phyloP scores from a whole-genome alignment of 1,284 basidiomycete species.

The Ceratobasidium sp. region DNA sequence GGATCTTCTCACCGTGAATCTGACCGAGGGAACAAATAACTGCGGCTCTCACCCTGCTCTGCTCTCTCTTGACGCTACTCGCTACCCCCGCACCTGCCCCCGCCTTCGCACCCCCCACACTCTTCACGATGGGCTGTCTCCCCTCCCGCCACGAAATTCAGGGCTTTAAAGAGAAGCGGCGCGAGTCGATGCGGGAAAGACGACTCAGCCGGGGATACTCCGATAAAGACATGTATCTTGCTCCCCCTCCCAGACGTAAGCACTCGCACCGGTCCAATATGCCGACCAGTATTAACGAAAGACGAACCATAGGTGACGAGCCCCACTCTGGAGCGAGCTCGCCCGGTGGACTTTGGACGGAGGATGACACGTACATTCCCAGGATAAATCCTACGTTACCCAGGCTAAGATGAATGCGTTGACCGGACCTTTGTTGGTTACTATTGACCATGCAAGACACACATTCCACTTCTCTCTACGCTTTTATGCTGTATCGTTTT shows the following conservation, averaged over 20 bases:
- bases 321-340: conserved; percentile 14
- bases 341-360: conserved; percentile 6
- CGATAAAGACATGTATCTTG: conserved; percentile 13
- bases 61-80: not conserved
- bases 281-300: not conserved
- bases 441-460: not conserved
- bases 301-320: not conserved
- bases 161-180: not conserved
- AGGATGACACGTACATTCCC: conserved; percentile 29
- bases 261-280: not conserved
- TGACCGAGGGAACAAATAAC: not conserved
- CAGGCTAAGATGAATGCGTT: not conserved
- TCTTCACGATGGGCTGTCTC: conserved; percentile 21
- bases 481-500: not conserved
- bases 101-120: not conserved
- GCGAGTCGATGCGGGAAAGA: conserved; percentile 22
- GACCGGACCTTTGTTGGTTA: too few species aligned
- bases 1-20: not conserved
- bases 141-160: conserved; percentile 28
- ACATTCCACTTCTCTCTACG: not conserved
- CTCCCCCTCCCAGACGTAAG: conserved; percentile 14
- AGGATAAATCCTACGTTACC: conserved; percentile 16
- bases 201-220: conserved; percentile 14
- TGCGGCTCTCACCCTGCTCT: not conserved
- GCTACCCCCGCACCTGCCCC: not conserved